Evolutionary conservation across 2,329 filamentous ascomycete species (phyloP).

Genomic region (Monosporascus sp.): DNA sequence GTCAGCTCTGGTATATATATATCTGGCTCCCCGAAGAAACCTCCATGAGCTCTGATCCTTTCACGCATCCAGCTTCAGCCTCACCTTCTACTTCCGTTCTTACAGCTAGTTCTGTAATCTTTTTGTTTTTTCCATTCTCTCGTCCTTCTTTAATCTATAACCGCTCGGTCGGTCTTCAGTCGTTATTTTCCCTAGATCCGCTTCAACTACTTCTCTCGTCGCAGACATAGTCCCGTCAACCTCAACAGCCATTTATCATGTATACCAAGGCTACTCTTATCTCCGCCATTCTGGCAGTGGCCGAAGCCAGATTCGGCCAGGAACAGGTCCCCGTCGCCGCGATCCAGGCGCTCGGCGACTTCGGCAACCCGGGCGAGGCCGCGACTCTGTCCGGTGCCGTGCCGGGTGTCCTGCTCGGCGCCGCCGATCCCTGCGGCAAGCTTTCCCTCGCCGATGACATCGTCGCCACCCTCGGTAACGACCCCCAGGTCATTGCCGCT

Average conservation of each 20-base stretch:
- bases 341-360: slow-evolving; percentile 46
- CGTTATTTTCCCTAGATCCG: slow-evolving; percentile 7
- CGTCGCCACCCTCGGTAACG: slow-evolving; percentile 53
- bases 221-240: slow-evolving; percentile 10
- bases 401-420: slow-evolving; percentile 57
- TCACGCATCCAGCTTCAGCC: slow-evolving; percentile 16
- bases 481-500: slow-evolving; percentile 53
- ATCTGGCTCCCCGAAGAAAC: slow-evolving; percentile 13
- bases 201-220: slow-evolving; percentile 12
- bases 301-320: slow-evolving; percentile 56
- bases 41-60: slow-evolving; percentile 22
- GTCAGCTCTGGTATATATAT: slow-evolving; percentile 4
- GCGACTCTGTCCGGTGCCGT: slow-evolving; percentile 58
- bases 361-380: slow-evolving; percentile 54
- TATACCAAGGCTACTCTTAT: slow-evolving; percentile 36
- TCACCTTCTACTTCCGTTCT: slow-evolving; percentile 15
- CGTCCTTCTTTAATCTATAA: slow-evolving; percentile 19
- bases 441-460: slow-evolving; percentile 61
- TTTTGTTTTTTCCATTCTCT: slow-evolving; percentile 28
- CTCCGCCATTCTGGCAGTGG: slow-evolving; percentile 35
- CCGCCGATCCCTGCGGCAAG: slow-evolving; percentile 61
- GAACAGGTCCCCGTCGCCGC: slow-evolving; percentile 54
- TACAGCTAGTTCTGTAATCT: slow-evolving; percentile 34
- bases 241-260: slow-evolving; percentile 29
- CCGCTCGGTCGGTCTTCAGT: slow-evolving; percentile 25